Evolutionary conservation across 306 rosid species (phyloP), one percentile per base, ranked within the genome.

Genomic region (Begonia peltatifolia): DNA sequence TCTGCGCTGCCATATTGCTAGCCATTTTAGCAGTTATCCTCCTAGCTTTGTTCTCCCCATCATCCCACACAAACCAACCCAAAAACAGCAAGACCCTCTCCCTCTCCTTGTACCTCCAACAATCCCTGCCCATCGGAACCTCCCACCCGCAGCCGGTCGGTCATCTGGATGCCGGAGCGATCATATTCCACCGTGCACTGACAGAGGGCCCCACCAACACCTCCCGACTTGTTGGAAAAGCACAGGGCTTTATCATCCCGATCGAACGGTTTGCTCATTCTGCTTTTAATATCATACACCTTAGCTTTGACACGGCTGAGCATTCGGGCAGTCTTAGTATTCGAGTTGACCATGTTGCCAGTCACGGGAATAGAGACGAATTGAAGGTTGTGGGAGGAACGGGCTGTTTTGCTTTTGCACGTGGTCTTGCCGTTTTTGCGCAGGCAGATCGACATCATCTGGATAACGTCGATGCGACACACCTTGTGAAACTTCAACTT

Each of bases 321-420:
- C 72, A 73, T 58, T 78, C 79, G 0, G 99, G 95, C n/a, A 79
- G 84, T 62, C 60, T 90, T 11, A 69, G 95, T 30, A 73, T 90
- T 42, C 68, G 71, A 57, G 83, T 82, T 50, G 64, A 59, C 53
- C 73, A 66, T 52, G 64, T 52, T 11, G 64, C 67, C 5, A 9
- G 38, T 6, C 66, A 63, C n/a, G 53, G 70, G 25, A 72, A 67
- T 53, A 51, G 9, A 30, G 70, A 76, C 36, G 72, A 73, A 41
- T 76, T 80, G 42, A 69, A 60, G 1, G 88, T 90, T 14, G 71
- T 86, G 3, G 95, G 95, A 8, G 99, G 99, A 36, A 83, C 94
- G 11, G 92, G 94, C 17, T 83, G 80, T 1, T 85, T 90, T 69
- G 95, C 99, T 6, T 86, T 90, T 78, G 95, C 92, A 18, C 83